Conservation (phyloP, 2,329 filamentous ascomycete species). For the Tympanopsis confertula region DNA sequence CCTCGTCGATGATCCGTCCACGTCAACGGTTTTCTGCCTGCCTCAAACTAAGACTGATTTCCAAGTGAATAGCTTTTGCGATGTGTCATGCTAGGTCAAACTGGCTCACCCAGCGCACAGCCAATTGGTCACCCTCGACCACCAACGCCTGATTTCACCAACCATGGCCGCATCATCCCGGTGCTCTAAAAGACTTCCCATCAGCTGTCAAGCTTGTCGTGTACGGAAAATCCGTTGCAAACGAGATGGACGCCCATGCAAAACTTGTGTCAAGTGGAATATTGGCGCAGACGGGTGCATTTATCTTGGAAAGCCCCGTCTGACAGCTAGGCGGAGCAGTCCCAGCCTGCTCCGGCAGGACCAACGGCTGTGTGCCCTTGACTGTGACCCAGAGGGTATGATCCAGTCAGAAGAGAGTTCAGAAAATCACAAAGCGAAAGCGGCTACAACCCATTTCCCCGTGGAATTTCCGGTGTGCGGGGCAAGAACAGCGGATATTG, state of each 20-base stretch:
- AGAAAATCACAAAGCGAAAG: constrained; percentile 9
- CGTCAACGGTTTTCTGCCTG: no score
- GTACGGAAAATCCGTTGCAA: constrained; percentile 24
- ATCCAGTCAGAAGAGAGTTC: constrained; percentile 18
- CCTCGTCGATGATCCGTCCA: no score
- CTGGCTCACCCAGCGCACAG: no score
- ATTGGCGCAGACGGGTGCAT: constrained; percentile 21
- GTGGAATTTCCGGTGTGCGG: no score
- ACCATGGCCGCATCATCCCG: constrained; percentile 7
- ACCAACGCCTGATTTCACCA: no score
- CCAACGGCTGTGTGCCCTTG: constrained; percentile 17
- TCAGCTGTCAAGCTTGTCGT: constrained; percentile 25
- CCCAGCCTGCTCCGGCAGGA: constrained; percentile 13
- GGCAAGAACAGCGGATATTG: neutral
- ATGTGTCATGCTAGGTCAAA: no score
- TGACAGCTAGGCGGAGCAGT: constrained; percentile 6
- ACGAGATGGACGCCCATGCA: constrained; percentile 22
- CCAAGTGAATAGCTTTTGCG: no score
- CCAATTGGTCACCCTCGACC: no score
- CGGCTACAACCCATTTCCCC: no score
- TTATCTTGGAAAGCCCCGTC: constrained; percentile 18
- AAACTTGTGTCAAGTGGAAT: constrained; percentile 23
- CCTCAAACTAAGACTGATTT: no score
- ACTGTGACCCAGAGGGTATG: constrained; percentile 19
- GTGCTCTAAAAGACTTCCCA: constrained; percentile 19